Conservation (phyloP, 2,329 filamentous ascomycete genomes). For the Phaeomoniella chlamydospora region DNA sequence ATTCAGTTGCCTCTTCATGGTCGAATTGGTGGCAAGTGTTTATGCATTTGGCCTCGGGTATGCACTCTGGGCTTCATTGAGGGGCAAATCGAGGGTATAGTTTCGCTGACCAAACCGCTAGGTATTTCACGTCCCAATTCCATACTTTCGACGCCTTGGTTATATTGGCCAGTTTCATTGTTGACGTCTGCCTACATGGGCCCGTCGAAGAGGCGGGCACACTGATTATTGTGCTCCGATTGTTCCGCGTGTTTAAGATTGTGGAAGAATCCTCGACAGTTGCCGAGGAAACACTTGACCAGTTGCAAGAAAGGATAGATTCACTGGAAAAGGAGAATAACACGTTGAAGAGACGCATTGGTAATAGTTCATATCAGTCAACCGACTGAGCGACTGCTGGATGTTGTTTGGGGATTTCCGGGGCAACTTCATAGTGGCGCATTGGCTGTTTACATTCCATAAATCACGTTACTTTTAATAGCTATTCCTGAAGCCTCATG, state of each 20-base stretch:
- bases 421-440: too few species aligned
- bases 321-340: slow-evolving; percentile 14
- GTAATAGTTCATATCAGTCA: too few species aligned
- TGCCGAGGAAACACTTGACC: slow-evolving; percentile 47
- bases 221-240: slow-evolving; percentile 49
- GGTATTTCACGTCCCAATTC: slow-evolving; percentile 44
- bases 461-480: too few species aligned
- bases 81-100: too few species aligned
- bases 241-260: slow-evolving; percentile 58
- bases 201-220: slow-evolving; percentile 46
- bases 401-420: too few species aligned
- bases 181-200: slow-evolving; percentile 48
- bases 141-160: slow-evolving; percentile 51
- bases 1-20: slow-evolving; percentile 51
- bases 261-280: slow-evolving; percentile 53
- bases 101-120: too few species aligned
- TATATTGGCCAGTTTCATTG: slow-evolving; percentile 45
- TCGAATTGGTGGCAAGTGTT: slow-evolving; percentile 43
- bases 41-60: slow-evolving; percentile 49
- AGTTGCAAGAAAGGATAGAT: slow-evolving; percentile 37
- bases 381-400: too few species aligned
- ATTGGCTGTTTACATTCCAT: too few species aligned
- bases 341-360: slow-evolving; percentile 6
- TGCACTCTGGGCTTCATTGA: too few species aligned
- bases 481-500: too few species aligned